A percentile compares a stretch with the other conserved stretches of the same genome.
Conservation (phyloP, 257 asterid species). For the Nicotiana undulata region DNA sequence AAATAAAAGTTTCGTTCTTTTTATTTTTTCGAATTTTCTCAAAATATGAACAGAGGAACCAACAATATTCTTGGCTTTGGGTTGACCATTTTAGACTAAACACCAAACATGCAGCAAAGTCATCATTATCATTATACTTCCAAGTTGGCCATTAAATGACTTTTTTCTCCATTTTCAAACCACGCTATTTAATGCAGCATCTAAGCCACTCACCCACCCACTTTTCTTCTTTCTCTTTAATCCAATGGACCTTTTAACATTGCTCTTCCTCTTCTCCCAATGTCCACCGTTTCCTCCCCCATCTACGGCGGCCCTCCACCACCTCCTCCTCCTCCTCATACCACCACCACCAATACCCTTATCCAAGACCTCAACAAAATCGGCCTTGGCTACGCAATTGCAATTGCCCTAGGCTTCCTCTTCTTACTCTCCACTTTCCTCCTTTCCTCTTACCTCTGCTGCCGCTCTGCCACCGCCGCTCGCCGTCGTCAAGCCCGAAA, state of each 20-base stretch:
- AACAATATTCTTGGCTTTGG: not conserved
- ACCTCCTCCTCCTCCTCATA: conserved; percentile 30
- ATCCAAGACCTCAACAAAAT: conserved; percentile 27
- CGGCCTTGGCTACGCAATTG: conserved; percentile 74
- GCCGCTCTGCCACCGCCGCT: conserved; percentile 31
- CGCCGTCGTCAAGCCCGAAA: conserved; percentile 26
- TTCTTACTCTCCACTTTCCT: conserved; percentile 65
- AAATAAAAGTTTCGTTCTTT: too few relatives aligned
- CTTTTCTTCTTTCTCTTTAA: conserved; percentile 2
- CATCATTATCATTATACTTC: conserved; percentile 12
- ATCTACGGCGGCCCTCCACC: conserved; percentile 21
- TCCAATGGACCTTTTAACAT: conserved; percentile 36
- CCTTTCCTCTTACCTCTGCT: conserved; percentile 70
- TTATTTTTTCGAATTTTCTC: too few relatives aligned
- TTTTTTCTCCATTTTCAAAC: conserved; percentile 24
- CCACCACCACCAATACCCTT: conserved; percentile 9
- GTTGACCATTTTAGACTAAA: not conserved
- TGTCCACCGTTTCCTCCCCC: conserved; percentile 38
- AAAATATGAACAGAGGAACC: not conserved
- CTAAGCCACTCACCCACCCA: conserved; percentile 26
- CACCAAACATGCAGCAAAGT: not conserved
- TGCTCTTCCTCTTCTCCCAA: conserved; percentile 18
- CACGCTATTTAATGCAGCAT: conserved; percentile 37
- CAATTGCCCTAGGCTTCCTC: conserved; percentile 74
- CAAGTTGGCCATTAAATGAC: conserved; percentile 40